Base-by-base conservation (phyloP, 2,329 filamentous ascomycete genomes). In the Colletotrichum sp. region DNA sequence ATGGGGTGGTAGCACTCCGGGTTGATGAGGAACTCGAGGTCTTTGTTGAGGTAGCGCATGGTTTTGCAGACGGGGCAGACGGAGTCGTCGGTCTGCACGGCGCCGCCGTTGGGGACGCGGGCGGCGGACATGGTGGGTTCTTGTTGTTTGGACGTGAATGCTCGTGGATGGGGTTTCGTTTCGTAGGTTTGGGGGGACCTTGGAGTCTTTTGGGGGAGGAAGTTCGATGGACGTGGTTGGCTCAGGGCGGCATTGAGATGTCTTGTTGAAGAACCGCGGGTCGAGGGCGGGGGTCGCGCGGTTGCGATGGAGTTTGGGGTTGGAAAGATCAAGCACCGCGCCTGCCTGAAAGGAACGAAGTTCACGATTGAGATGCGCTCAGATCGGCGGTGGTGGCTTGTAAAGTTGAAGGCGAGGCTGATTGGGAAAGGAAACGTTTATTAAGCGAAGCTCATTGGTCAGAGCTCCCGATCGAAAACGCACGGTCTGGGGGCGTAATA, bases 1-100 rank as follows among this genome's bases (percentile, higher is more conserved):
- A 99, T 98, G 78, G 95, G 95, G 88, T 99, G 97, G 88, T 99
- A 99, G 90, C 97, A 99, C 88, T 98, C 95, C 11, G 96, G 95
- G 83, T 98, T 98, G 86, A 99, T 96, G 78, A 97, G 93, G 86
- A 99, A 98, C 77, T 93, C 90, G 90, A 99, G 96, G 86, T 95
- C 93, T 75, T 92, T 93, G 87, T 98, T 98, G 80, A 98, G 93
- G 87, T 98, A 98, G 77, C 95, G 94, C 74, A 94, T 95, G 73
- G 95, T 97, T 86, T 98, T 98, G 93, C 97, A 99, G 78, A 98
- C 95, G 72, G 96, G 97, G 86, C 97, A 99, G 81, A 96, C 94
- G 84, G 98, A 95, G 77, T 88, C 87, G 64, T 72, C 34, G 68
- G 75, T 83, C 70, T 74, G 76, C 36, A 75, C 76, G 33, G 74